These are phyloP conservation scores for Phytopythium helicoides DNA, from an alignment of 352 stramenopile genomes.

Conservation along the genomic window DNA sequence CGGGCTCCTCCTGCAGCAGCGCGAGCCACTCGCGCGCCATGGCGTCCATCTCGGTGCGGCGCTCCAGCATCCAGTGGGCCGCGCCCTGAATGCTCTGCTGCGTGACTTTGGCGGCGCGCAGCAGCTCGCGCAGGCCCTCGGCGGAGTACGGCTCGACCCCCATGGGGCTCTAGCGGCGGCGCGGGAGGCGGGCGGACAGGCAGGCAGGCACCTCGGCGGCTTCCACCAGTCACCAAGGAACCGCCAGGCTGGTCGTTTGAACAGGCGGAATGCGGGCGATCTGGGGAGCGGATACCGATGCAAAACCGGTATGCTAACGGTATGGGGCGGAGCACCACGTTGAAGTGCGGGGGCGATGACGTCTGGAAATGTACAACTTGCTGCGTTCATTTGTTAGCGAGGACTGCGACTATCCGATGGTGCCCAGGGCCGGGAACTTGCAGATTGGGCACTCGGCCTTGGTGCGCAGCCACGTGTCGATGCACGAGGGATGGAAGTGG, in stretches of 20 bases:
- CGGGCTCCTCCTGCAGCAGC: constrained; percentile 37
- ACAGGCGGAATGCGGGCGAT: neutral
- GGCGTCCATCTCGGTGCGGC: constrained; percentile 50
- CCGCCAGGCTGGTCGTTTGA: too few species aligned
- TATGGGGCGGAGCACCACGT: neutral
- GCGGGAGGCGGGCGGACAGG: too few species aligned
- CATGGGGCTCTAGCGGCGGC: too few species aligned
- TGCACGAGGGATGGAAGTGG: constrained; percentile 70
- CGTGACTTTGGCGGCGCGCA: constrained; percentile 69
- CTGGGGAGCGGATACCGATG: constrained; percentile 4
- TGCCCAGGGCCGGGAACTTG: constrained; percentile 70
- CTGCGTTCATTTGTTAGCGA: too few species aligned
- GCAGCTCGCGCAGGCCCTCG: constrained; percentile 66
- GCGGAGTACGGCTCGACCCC: constrained; percentile 26
- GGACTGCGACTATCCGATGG: neutral
- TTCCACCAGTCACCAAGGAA: too few species aligned
- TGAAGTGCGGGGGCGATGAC: neutral
- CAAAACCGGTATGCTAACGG: neutral
- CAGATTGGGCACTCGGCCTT: constrained; percentile 77
- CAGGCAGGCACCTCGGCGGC: too few species aligned
- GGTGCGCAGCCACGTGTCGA: constrained; percentile 72
- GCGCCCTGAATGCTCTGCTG: constrained; percentile 84
- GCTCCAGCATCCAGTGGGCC: constrained; percentile 73
- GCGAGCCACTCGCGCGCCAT: constrained; percentile 63
- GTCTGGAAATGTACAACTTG: too few species aligned